phyloP scores from a whole-genome alignment of 2,329 filamentous ascomycete species.

The Monilinia fructigena region DNA sequence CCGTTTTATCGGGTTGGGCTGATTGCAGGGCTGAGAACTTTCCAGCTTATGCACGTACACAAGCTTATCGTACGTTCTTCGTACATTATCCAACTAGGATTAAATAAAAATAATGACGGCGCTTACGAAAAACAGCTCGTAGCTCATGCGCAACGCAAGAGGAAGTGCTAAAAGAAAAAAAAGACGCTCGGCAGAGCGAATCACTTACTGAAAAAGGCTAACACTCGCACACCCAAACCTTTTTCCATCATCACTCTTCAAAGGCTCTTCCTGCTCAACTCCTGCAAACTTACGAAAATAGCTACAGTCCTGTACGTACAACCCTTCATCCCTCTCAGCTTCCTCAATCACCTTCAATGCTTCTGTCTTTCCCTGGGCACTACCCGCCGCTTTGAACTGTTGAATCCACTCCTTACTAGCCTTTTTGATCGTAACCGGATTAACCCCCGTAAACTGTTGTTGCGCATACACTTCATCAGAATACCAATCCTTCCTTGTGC shows the following conservation, averaged over 20 bases:
- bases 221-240: slow-evolving; percentile 43
- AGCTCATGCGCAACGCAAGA: background rate
- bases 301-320: slow-evolving; percentile 36
- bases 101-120: background rate
- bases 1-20: background rate
- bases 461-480: slow-evolving; percentile 43
- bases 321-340: slow-evolving; percentile 15
- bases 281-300: slow-evolving; percentile 33
- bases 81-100: background rate
- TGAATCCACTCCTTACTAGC: slow-evolving; percentile 29
- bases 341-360: slow-evolving; percentile 24
- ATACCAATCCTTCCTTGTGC: slow-evolving; percentile 32
- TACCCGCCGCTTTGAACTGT: slow-evolving; percentile 25
- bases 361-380: background rate
- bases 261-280: background rate
- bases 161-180: background rate
- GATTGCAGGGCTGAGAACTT: slow-evolving; percentile 14
- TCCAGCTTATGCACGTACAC: slow-evolving; percentile 5
- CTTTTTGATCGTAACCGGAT: slow-evolving; percentile 32
- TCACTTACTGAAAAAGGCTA: slow-evolving; percentile 45
- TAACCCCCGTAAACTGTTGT: slow-evolving; percentile 45
- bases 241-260: slow-evolving; percentile 27
- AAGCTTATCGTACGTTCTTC: background rate
- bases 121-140: slow-evolving; percentile 1
- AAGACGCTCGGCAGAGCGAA: slow-evolving; percentile 10